Evolutionary conservation across 2,329 filamentous ascomycete species (phyloP).

Genomic region (Furcasterigmium sp.): DNA sequence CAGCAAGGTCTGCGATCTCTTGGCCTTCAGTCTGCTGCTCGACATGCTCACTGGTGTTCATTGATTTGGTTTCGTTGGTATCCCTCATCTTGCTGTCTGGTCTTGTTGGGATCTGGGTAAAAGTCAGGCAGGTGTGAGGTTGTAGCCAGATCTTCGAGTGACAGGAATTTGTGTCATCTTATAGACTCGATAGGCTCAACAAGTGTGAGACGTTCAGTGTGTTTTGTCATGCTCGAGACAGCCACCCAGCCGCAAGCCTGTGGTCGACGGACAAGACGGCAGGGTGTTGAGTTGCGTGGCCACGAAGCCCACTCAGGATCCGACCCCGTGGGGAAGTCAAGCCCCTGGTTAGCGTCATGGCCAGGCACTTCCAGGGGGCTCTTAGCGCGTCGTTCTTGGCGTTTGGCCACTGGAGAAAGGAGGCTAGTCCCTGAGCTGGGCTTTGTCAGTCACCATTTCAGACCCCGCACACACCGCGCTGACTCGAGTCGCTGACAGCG

Average conservation of each 20-base stretch:
- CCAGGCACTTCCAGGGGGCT: neutral
- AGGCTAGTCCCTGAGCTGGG: neutral
- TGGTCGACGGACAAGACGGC: neutral
- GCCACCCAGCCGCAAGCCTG: neutral
- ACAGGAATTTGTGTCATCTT: neutral
- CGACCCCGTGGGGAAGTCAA: neutral
- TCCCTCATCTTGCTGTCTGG: neutral
- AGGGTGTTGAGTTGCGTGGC: neutral
- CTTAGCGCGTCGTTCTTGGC: too few species aligned
- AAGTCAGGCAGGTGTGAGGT: too few species aligned
- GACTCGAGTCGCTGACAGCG: neutral
- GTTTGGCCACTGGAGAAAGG: neutral
- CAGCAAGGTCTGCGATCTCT: neutral
- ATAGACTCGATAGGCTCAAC: neutral
- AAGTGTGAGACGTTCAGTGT: neutral
- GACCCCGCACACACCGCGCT: neutral
- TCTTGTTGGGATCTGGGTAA: too few species aligned
- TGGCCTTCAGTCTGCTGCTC: neutral
- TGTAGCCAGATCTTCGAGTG: too few species aligned
- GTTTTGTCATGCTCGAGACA: neutral
- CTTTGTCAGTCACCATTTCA: neutral
- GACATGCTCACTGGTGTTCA: neutral
- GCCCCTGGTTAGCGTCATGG: neutral
- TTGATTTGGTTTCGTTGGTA: neutral
- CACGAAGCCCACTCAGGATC: neutral